phyloP scores from a whole-genome alignment of 2,329 filamentous ascomycete species.

The Diaporthe humulicola region DNA sequence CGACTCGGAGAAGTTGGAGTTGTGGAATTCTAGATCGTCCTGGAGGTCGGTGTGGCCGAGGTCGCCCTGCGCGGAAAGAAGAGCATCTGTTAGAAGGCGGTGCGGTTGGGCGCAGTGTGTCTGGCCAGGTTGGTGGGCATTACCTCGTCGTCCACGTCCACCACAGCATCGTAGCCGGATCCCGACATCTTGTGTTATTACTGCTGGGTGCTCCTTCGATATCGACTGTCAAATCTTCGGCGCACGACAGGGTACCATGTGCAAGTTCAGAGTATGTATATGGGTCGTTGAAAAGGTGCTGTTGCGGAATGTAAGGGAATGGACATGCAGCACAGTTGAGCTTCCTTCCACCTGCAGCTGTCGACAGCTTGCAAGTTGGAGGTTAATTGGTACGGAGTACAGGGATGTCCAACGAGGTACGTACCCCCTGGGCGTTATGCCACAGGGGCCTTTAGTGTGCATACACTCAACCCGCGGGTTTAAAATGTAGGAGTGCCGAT shows the following conservation, averaged over 20 bases:
- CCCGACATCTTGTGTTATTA: conserved; percentile 72
- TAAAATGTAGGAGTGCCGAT: not conserved
- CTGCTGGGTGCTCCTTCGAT: not conserved
- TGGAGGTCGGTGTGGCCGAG: conserved; percentile 98
- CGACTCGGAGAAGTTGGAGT: conserved; percentile 82
- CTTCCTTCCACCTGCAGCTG: conserved; percentile 31
- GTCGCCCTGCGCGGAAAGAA: conserved; percentile 76
- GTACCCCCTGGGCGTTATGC: conserved; percentile 1
- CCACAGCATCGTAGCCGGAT: conserved; percentile 96
- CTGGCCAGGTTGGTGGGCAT: conserved; percentile 39
- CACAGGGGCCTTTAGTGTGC: not conserved
- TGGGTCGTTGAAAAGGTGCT: conserved; percentile 42
- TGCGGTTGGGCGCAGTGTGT: not conserved
- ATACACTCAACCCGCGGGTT: not conserved
- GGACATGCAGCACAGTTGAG: not conserved
- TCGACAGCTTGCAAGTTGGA: conserved; percentile 33
- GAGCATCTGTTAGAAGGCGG: conserved; percentile 38
- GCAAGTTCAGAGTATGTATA: not conserved
- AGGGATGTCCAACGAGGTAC: conserved; percentile 34
- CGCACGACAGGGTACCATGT: not conserved
- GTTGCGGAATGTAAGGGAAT: conserved; percentile 39
- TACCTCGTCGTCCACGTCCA: conserved; percentile 97
- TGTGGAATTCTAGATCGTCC: conserved; percentile 99
- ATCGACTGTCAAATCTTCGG: not conserved
- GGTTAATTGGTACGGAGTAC: conserved; percentile 15